Evolutionary conservation across 2,329 filamentous ascomycete genomes (phyloP).

Genomic region (Tolypocladium ophioglossoides): DNA sequence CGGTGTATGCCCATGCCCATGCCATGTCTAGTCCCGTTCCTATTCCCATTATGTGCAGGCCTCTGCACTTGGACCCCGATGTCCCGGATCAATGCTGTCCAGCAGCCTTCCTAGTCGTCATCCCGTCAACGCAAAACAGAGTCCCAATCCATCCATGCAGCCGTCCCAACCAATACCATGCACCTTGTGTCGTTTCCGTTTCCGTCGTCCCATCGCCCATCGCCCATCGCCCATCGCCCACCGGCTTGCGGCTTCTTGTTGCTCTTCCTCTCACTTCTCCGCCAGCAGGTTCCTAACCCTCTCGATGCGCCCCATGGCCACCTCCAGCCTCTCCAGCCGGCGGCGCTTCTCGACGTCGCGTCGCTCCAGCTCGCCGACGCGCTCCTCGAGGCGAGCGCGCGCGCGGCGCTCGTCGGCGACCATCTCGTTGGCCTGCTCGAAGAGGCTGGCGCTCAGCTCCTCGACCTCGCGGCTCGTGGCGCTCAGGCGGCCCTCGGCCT

Average conservation of each 20-base stretch:
- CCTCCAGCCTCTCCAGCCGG: constrained; percentile 60
- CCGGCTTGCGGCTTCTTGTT: background rate
- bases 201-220: background rate
- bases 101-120: background rate
- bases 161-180: background rate
- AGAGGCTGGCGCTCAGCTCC: constrained; percentile 64
- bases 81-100: background rate
- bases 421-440: constrained; percentile 83
- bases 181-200: background rate
- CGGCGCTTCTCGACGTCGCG: constrained; percentile 60
- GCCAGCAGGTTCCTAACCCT: constrained; percentile 53
- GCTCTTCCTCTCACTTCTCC: constrained; percentile 9
- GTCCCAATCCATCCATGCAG: background rate
- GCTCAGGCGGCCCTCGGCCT: constrained; percentile 57
- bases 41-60: background rate
- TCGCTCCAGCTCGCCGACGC: constrained; percentile 57
- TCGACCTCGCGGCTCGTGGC: constrained; percentile 65
- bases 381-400: constrained; percentile 59
- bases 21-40: too few species aligned
- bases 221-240: too few species aligned
- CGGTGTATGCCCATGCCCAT: background rate
- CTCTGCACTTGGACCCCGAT: background rate
- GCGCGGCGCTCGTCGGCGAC: constrained; percentile 66
- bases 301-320: constrained; percentile 60
- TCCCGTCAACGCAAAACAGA: background rate